A percentile compares a stretch with the other conserved stretches of the same genome.
These are phyloP conservation scores for Aspergillus alliaceus DNA, from an alignment of 2,329 filamentous ascomycete species.

Conservation along the genomic window DNA sequence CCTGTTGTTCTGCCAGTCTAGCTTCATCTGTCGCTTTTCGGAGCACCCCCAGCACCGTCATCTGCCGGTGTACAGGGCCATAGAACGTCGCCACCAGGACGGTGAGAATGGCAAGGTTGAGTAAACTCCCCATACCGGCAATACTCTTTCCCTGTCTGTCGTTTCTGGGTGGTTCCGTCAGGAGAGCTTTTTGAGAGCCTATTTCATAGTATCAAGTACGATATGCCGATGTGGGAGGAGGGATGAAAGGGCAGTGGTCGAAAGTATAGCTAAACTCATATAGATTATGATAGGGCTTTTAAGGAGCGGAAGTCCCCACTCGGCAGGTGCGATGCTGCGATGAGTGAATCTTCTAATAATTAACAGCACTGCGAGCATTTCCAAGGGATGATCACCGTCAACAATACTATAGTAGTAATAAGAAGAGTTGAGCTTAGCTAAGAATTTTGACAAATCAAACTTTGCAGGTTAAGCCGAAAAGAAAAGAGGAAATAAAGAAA, in stretches of 20 bases:
- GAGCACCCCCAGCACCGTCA: conserved; percentile 26
- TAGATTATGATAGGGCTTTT: not conserved
- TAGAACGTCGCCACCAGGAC: conserved; percentile 21
- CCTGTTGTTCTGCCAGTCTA: conserved; percentile 29
- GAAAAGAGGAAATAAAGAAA: too few relatives aligned
- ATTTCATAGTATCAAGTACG: not conserved
- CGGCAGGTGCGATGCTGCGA: not conserved
- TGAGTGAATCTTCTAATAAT: not conserved
- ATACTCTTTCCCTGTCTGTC: not conserved
- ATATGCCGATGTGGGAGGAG: not conserved
- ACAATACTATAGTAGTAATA: not conserved
- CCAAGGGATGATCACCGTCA: not conserved
- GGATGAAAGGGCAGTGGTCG: not conserved
- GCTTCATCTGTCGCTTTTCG: conserved; percentile 18
- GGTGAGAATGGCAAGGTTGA: conserved; percentile 21
- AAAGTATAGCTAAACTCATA: not conserved
- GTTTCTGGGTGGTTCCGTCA: not conserved
- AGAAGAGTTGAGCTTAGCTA: not conserved
- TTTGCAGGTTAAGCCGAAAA: not conserved
- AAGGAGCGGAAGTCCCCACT: not conserved
- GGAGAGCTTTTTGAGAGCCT: not conserved
- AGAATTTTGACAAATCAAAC: not conserved
- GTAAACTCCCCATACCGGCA: conserved; percentile 20
- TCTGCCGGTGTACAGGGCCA: conserved; percentile 16
- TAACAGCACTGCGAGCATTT: not conserved